These are phyloP conservation scores for Sideroxylon spinosum DNA, from an alignment of 179 eudicot genomes.

Conservation along the genomic window DNA sequence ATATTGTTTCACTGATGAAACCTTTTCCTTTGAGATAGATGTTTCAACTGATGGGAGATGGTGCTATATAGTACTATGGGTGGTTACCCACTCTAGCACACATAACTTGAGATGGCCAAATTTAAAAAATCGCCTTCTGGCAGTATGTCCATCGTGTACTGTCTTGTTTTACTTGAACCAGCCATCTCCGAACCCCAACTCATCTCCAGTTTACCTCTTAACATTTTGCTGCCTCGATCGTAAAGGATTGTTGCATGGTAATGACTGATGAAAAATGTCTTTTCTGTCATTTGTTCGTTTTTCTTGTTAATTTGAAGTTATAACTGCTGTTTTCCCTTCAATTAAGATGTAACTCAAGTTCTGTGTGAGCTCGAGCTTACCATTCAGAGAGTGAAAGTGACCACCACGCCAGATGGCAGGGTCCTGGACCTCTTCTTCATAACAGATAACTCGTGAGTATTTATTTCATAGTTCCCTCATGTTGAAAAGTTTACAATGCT, in stretches of 20 bases:
- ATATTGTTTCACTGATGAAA: not conserved
- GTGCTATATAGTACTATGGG: constrained; percentile 81
- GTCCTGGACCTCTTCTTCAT: constrained; percentile 78
- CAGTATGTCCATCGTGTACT: constrained; percentile 57
- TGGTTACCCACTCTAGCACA: constrained; percentile 47
- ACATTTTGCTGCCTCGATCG: constrained; percentile 63
- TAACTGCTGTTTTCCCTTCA: not conserved
- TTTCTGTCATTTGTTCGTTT: not conserved
- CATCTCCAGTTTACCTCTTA: constrained; percentile 53
- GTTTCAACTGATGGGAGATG: constrained; percentile 86
- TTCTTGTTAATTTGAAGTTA: not conserved
- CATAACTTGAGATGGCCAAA: constrained; percentile 45
- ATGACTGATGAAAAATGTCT: constrained; percentile 12
- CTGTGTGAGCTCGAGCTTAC: constrained; percentile 66
- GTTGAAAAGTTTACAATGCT: constrained; percentile 1
- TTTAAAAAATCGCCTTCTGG: constrained; percentile 53
- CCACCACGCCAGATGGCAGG: constrained; percentile 82
- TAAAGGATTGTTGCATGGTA: constrained; percentile 73
- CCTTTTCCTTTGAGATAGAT: constrained; percentile 33
- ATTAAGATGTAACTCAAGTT: constrained; percentile 67
- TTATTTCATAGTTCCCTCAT: not conserved
- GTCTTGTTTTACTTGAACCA: constrained; percentile 49
- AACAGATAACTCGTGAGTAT: constrained; percentile 69
- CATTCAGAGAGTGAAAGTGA: constrained; percentile 71
- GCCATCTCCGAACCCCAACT: constrained; percentile 34